phyloP scores from a whole-genome alignment of 2,329 filamentous ascomycete genomes.

The Diaporthe vexans region DNA sequence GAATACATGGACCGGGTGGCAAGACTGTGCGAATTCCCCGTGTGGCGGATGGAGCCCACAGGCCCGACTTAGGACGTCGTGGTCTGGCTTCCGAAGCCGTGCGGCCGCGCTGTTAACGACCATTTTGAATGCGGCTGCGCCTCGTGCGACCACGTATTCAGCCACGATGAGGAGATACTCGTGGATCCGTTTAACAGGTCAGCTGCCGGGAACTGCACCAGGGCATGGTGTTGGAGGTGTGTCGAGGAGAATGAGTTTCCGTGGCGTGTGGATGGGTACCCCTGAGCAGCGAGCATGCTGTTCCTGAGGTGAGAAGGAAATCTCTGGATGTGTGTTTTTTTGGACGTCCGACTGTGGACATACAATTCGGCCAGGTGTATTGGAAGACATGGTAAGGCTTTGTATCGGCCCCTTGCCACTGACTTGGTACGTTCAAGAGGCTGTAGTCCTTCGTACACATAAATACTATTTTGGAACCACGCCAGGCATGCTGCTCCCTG shows the following conservation, averaged over 20 bases:
- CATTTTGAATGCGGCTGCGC: accelerated
- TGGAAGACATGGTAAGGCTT: not conserved
- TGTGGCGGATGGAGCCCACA: not conserved
- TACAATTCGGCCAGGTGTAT: not conserved
- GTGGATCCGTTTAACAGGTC: not conserved
- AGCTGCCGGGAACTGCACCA: not conserved
- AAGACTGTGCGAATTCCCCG: not conserved
- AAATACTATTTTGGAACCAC: too few relatives aligned
- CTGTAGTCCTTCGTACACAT: too few relatives aligned
- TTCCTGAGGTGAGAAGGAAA: not conserved
- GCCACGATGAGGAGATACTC: not conserved
- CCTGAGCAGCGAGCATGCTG: not conserved
- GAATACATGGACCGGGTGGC: accelerated
- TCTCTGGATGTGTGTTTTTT: not conserved
- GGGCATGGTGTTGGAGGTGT: not conserved
- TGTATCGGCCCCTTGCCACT: not conserved
- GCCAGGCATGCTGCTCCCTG: too few relatives aligned
- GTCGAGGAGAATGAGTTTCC: not conserved
- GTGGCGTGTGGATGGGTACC: not conserved
- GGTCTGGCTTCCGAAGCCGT: not conserved
- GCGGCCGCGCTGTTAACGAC: not conserved
- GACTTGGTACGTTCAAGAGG: too few relatives aligned
- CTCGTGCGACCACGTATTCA: not conserved
- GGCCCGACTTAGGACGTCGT: not conserved
- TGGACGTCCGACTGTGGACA: not conserved